Conservation (phyloP, 345 rosid species). For the Trapa bicornis region DNA sequence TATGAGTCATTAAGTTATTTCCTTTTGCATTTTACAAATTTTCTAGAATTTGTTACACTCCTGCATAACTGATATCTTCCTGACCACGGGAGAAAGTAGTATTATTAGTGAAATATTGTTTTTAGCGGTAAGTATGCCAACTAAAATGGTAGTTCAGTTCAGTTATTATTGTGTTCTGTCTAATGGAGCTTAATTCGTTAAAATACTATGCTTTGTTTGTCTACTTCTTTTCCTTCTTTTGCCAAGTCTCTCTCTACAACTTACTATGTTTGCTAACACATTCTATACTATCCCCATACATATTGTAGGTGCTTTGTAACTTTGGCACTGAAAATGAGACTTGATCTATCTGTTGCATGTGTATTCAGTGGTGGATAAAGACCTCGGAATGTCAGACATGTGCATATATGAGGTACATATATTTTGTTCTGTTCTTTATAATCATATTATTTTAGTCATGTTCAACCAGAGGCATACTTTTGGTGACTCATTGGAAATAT, state of each 20-base stretch:
- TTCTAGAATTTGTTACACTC: background rate
- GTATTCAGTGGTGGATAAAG: conserved; percentile 45
- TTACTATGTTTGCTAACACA: background rate
- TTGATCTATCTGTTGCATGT: conserved; percentile 23
- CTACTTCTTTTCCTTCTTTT: background rate
- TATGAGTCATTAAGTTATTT: background rate
- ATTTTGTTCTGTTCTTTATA: background rate
- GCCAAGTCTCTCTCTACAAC: background rate
- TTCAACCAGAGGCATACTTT: no score
- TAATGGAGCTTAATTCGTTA: background rate
- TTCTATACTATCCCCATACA: background rate
- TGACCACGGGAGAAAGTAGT: background rate
- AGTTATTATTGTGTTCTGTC: background rate
- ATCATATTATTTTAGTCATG: background rate
- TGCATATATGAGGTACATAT: conserved; percentile 49
- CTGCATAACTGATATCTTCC: background rate
- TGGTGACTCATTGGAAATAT: no score
- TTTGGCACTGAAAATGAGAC: conserved; percentile 26
- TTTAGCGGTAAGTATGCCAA: background rate
- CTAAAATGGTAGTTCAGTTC: background rate
- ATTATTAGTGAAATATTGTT: background rate
- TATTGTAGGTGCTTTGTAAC: conserved; percentile 4
- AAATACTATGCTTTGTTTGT: background rate
- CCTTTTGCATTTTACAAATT: background rate
- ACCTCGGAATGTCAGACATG: conserved; percentile 61